Base-by-base conservation (phyloP, 2,329 filamentous ascomycete species). In the Aureobasidium melanogenum region DNA sequence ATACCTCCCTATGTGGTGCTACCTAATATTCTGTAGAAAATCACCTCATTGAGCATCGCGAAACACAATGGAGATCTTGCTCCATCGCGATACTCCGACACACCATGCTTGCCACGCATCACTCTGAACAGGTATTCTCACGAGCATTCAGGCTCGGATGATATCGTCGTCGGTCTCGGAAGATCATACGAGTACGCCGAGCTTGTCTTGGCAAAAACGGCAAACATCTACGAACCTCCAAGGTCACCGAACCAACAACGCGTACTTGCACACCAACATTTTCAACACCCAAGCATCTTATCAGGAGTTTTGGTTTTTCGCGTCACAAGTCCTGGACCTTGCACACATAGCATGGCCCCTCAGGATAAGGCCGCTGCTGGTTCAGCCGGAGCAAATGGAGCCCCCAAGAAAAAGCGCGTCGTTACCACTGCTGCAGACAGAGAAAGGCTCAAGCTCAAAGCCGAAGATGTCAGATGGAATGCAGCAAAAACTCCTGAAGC, bases 191-290 rank as follows among this genome's bases (percentile, higher is more conserved):
- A n/a, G 47, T 36, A 32, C 28, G 4, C 30, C 47, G 47, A 32
- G 28, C 28, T 30, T n/a, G n/a, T n/a, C 30, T 32, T 32, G 30
- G 30, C 30, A 12, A 2, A 2, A 9, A 12, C 30, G 30, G 30
- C 30, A 32, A 32, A 32, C 7, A 12, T 12, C 30, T 32, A 9
- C 30, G 30, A 30, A 32, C 41, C 26, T 57, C 54, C 54, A 46
- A 57, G 54, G 54, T 57, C 54, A 57, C 54, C 39, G 41, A 44
- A 22, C 39, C 54, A 57, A 57, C 54, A 47, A 57, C 41, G 17
- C 54, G 54, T 36, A 57, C 52, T 55, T 43, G 22, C 24, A n/a
- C 19, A 17, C 38, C 26, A 39, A n/a, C 52, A 32, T 17, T 19
- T 17, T 3, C 22, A 32, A 12, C 22, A 30, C 15, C 9, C 52